Evolutionary conservation across 805 yeast species (phyloP).

Genomic region (Lipomyces yamadae): DNA sequence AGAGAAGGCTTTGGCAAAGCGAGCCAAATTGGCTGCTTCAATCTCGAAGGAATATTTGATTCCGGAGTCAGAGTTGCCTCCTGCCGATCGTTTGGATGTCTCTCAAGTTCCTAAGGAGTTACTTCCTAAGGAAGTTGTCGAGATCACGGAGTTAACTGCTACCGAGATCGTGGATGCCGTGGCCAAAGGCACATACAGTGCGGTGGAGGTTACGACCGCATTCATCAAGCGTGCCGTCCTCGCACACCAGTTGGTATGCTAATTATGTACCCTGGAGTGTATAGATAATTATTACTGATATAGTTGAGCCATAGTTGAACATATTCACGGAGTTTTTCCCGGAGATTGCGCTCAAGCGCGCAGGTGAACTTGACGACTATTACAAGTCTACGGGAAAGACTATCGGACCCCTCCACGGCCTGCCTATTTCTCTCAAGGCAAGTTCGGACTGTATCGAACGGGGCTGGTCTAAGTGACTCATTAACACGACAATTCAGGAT

Average conservation of each 20-base stretch:
- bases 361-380: constrained; percentile 60
- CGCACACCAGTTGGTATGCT: constrained; percentile 59
- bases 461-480: background rate
- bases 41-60: constrained; percentile 37
- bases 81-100: constrained; percentile 35
- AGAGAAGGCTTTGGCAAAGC: constrained; percentile 35
- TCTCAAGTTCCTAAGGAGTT: constrained; percentile 35
- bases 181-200: constrained; percentile 46
- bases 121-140: constrained; percentile 38
- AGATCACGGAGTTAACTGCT: constrained; percentile 40
- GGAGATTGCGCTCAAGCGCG: constrained; percentile 64
- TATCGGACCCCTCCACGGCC: constrained; percentile 68
- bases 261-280: constrained; percentile 30
- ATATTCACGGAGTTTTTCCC: constrained; percentile 51
- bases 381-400: constrained; percentile 52
- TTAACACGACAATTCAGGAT: constrained; percentile 42
- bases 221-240: constrained; percentile 63
- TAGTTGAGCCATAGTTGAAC: constrained; percentile 31
- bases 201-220: constrained; percentile 57
- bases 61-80: constrained; percentile 39
- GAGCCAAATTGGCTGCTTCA: constrained; percentile 34
- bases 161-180: constrained; percentile 37
- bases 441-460: background rate
- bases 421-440: constrained; percentile 63
- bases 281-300: background rate